Conservation (phyloP, 176 grass and related monocot species). For the Rhynchospora pubera region DNA sequence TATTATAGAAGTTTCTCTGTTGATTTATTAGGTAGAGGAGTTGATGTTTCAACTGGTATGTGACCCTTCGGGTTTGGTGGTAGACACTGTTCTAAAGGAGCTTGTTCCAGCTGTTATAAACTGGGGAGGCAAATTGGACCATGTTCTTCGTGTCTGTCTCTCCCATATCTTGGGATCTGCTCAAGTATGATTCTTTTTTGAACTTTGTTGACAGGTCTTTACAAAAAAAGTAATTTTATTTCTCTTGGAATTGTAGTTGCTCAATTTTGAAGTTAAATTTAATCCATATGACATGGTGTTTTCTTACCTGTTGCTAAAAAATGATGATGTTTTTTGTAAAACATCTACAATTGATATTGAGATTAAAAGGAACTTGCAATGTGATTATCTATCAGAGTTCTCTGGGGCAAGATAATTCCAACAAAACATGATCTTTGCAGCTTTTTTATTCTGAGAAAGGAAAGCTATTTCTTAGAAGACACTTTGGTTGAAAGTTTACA, state of each 20-base stretch:
- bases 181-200: constrained; percentile 41
- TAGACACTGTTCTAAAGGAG: constrained; percentile 73
- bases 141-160: constrained; percentile 72
- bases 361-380: background rate
- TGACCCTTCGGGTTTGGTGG: constrained; percentile 80
- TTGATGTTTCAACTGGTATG: constrained; percentile 90
- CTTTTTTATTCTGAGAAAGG: background rate
- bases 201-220: background rate
- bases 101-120: constrained; percentile 83
- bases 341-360: no score
- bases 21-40: constrained; percentile 75
- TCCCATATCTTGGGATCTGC: constrained; percentile 72
- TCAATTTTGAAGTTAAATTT: background rate
- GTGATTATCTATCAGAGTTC: background rate
- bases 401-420: background rate
- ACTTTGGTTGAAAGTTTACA: background rate
- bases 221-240: background rate
- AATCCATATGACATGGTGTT: background rate
- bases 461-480: background rate
- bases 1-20: constrained; percentile 18
- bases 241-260: background rate
- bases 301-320: background rate
- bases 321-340: background rate
- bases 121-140: constrained; percentile 93
- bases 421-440: background rate